A percentile compares a stretch with the other conserved stretches of the same genome.
Conservation (phyloP, 140 eudicot genomes). For the Flaveria floridana region DNA sequence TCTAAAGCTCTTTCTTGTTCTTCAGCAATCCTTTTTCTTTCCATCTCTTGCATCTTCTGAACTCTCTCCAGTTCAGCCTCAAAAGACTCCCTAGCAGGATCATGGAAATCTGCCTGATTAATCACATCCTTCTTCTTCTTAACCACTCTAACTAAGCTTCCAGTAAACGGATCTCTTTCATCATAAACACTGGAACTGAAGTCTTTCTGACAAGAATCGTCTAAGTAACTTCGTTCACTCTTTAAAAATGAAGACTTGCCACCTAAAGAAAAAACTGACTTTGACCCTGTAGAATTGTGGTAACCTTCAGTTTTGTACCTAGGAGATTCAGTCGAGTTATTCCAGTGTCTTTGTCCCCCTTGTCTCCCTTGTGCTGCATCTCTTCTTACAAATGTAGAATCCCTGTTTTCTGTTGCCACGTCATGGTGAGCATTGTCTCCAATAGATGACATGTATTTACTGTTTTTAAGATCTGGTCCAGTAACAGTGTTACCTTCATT, state of each 20-base stretch:
- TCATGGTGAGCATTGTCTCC: conserved; percentile 51
- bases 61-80: conserved; percentile 98
- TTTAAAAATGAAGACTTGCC: conserved; percentile 53
- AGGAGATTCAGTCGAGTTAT: conserved; percentile 43
- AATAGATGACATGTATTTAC: conserved; percentile 29
- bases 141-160: conserved; percentile 61
- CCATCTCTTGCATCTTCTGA: conserved; percentile 96
- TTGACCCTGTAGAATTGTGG: conserved; percentile 41
- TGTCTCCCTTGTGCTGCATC: conserved; percentile 45
- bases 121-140: conserved; percentile 70
- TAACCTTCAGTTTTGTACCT: conserved; percentile 47
- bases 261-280: conserved; percentile 39
- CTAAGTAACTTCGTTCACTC: conserved; percentile 49
- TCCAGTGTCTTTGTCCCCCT: conserved; percentile 53
- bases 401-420: conserved; percentile 33
- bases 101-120: conserved; percentile 62
- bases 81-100: conserved; percentile 92
- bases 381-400: conserved; percentile 44
- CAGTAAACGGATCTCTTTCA: conserved; percentile 71
- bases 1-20: conserved; percentile 90
- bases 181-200: conserved; percentile 54
- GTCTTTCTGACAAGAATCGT: conserved; percentile 53
- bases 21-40: conserved; percentile 64
- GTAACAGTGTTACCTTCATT: conserved; percentile 36
- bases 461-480: conserved; percentile 40